A percentile compares a stretch with the other conserved stretches of the same genome.
Conservation (phyloP, 371 early-diverging fungal species). For the Mucor ambiguus region DNA sequence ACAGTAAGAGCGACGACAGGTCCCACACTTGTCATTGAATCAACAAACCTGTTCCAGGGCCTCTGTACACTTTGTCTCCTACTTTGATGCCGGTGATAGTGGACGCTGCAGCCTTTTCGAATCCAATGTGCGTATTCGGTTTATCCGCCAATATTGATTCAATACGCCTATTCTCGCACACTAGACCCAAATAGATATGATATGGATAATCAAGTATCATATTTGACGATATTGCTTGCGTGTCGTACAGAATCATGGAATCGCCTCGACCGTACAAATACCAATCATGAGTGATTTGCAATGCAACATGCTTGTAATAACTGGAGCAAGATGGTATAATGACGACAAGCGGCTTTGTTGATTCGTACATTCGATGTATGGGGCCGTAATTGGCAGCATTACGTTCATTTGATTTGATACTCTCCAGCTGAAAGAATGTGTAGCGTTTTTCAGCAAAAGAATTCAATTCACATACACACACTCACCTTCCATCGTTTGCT, state of each 20-base stretch:
- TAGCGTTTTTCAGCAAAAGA: neutral
- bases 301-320: constrained; percentile 46
- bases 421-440: neutral
- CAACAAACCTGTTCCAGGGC: constrained; percentile 49
- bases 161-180: constrained; percentile 18
- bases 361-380: constrained; percentile 47
- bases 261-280: constrained; percentile 64
- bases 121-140: neutral
- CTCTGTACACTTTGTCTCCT: constrained; percentile 37
- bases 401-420: constrained; percentile 4
- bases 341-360: constrained; percentile 47
- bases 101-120: constrained; percentile 5
- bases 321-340: constrained; percentile 44
- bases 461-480: too few species aligned
- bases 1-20: too few species aligned
- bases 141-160: constrained; percentile 12
- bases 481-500: constrained; percentile 17
- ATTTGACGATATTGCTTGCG: constrained; percentile 31
- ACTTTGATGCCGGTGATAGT: constrained; percentile 38
- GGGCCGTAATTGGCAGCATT: constrained; percentile 60
- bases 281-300: constrained; percentile 64
- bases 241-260: constrained; percentile 56
- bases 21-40: neutral
- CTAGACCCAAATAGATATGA: constrained; percentile 21
- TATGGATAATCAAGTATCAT: neutral